phyloP scores from a whole-genome alignment of 257 asterid genomes.

The Solanum paucissectum region DNA sequence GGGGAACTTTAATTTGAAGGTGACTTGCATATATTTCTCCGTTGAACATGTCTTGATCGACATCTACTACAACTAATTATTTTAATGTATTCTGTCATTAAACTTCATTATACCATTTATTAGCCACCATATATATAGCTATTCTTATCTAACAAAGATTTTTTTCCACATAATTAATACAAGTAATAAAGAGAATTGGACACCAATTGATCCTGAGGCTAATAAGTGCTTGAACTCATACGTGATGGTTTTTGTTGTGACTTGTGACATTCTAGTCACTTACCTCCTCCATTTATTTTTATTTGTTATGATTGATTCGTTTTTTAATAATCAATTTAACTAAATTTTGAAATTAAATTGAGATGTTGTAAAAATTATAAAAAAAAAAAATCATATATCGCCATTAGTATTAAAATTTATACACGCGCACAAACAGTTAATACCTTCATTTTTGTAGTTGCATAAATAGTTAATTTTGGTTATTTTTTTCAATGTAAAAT shows the following conservation, averaged over 20 bases:
- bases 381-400: background rate
- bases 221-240: background rate
- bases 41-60: background rate
- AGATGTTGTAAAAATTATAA: background rate
- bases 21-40: background rate
- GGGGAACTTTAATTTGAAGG: background rate
- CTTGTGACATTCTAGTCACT: background rate
- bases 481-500: background rate
- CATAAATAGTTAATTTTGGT: background rate
- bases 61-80: background rate
- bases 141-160: background rate
- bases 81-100: background rate
- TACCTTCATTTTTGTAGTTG: background rate
- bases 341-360: background rate
- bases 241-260: background rate
- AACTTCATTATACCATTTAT: background rate
- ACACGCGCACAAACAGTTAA: background rate
- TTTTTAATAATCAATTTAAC: background rate
- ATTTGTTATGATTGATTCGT: rapidly evolving
- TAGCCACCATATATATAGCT: background rate
- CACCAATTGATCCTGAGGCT: background rate
- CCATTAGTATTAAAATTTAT: background rate
- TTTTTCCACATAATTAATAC: background rate
- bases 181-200: background rate
- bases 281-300: background rate